Percentiles rank a stretch among this genome's conserved stretches.
Conservation (phyloP, 2,329 filamentous ascomycete genomes). For the Coniochaeta sp. region DNA sequence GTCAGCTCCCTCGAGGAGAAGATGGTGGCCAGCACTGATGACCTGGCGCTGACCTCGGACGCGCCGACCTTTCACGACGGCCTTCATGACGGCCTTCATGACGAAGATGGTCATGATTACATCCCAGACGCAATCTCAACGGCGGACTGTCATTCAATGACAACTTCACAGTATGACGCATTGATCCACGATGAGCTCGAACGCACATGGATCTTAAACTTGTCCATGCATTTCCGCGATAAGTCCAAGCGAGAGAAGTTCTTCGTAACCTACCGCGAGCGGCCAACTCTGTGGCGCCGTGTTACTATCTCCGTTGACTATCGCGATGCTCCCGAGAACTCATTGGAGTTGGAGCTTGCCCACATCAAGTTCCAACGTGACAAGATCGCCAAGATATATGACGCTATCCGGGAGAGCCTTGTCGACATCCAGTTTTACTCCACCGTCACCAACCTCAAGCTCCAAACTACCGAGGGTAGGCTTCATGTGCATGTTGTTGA, state of each 20-base stretch:
- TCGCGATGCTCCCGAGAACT: slow-evolving; percentile 68
- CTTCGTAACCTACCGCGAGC: slow-evolving; percentile 89
- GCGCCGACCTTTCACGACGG: slow-evolving; percentile 10
- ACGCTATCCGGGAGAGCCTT: slow-evolving; percentile 86
- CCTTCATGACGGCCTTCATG: slow-evolving; percentile 6
- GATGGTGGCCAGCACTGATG: slow-evolving; percentile 17
- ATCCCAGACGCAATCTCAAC: slow-evolving; percentile 22
- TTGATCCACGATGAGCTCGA: slow-evolving; percentile 77
- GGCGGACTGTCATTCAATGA: slow-evolving; percentile 38
- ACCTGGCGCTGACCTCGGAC: slow-evolving; percentile 4
- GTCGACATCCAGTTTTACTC: slow-evolving; percentile 93
- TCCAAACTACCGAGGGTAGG: slow-evolving; percentile 80
- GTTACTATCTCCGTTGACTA: slow-evolving; percentile 95
- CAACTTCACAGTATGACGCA: slow-evolving; percentile 49
- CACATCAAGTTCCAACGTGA: slow-evolving; percentile 77
- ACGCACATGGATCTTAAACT: slow-evolving; percentile 86
- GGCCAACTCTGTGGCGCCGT: slow-evolving; percentile 70
- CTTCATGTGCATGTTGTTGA: slow-evolving; percentile 97
- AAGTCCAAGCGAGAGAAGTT: slow-evolving; percentile 92
- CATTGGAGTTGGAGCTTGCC: slow-evolving; percentile 77
- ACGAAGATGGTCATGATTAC: background rate
- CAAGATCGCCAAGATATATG: slow-evolving; percentile 88
- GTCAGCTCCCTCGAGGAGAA: slow-evolving; percentile 25
- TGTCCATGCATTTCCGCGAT: slow-evolving; percentile 97
- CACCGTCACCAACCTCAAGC: slow-evolving; percentile 90